Evolutionary conservation across 139 green algal genomes (phyloP), one percentile per base, ranked within the genome.

Genomic region (Tetraselmis chui): DNA sequence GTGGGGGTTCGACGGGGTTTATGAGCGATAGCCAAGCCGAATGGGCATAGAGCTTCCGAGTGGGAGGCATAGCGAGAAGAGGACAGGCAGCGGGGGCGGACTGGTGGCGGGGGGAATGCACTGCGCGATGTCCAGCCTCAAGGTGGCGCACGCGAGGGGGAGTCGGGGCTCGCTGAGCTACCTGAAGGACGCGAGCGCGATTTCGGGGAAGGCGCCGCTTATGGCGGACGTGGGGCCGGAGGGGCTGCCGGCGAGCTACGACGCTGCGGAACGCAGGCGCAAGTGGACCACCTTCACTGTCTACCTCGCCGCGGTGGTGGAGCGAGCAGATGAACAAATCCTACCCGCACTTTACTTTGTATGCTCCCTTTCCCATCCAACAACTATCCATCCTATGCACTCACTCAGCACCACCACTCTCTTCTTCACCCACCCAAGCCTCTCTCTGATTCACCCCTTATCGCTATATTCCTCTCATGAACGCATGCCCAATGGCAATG

Each of bases 301-400:
- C 26, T 88, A 88, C 76, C 26, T 79, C 1, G 79, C 30, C 29
- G 30, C 31, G 0, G 74, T 88, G 11, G 79, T 88, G 75, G 85
- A 88, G 59, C 59, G 85, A 0, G n/a, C 79, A 0, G 85, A 88
- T n/a, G 85, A 88, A 59, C 78, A 84, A 79, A 78, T 88, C 23
- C 83, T 88, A 29, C 85, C 85, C 22, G 29, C 79, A 0, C 31
- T 88, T 23, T 88, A 88, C 24, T 67, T 67, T 18, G 45, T 67
- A 18, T 25, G 45, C n/a, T n/a, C n/a, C n/a, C n/a, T n/a, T n/a
- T n/a, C n/a, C n/a, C n/a, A n/a, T n/a, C n/a, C n/a, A n/a, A n/a
- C n/a, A n/a, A n/a, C n/a, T n/a, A n/a, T n/a, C n/a, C n/a, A n/a
- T n/a, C n/a, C n/a, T n/a, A n/a, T n/a, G n/a, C n/a, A n/a, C n/a